phyloP scores from a whole-genome alignment of 352 stramenopile species.

The Phytopythium litorale region DNA sequence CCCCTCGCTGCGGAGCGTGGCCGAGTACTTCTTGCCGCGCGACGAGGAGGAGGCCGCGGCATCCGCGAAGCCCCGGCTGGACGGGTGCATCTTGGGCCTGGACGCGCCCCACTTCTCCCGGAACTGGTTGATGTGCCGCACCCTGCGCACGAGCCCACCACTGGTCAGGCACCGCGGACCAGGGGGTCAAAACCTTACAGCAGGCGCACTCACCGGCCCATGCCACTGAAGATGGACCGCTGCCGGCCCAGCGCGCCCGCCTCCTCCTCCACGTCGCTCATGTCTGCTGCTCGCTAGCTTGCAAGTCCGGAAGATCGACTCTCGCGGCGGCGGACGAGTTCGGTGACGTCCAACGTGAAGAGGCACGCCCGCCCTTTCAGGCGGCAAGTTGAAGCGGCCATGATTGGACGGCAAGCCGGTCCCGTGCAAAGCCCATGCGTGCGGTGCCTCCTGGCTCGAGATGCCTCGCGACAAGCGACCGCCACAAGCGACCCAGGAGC shows the following conservation, averaged over 20 bases:
- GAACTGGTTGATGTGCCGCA: slow-evolving; percentile 51
- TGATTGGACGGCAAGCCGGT: too few relatives aligned
- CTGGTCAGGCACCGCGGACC: neutral
- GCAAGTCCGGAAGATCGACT: neutral
- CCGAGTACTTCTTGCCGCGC: slow-evolving; percentile 11
- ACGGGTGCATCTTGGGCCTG: slow-evolving; percentile 4
- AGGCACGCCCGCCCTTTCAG: too few relatives aligned
- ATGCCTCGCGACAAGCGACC: too few relatives aligned
- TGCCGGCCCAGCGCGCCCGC: slow-evolving; percentile 19
- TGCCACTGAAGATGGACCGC: slow-evolving; percentile 47
- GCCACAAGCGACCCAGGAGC: too few relatives aligned
- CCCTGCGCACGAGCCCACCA: slow-evolving; percentile 12
- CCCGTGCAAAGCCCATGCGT: too few relatives aligned
- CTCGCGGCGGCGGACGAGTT: too few relatives aligned
- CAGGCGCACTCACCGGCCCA: slow-evolving; percentile 19
- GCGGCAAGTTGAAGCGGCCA: too few relatives aligned
- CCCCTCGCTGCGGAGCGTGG: slow-evolving; percentile 7
- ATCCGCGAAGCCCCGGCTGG: neutral
- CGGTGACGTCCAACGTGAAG: too few relatives aligned
- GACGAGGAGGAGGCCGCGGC: slow-evolving; percentile 12
- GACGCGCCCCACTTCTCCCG: slow-evolving; percentile 44
- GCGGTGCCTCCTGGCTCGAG: too few relatives aligned
- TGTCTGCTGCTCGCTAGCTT: neutral
- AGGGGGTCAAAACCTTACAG: neutral
- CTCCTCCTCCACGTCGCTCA: slow-evolving; percentile 47